These are phyloP conservation scores for Dictyophora rubrovolvata DNA, from an alignment of 768 basidiomycete species.

Conservation along the genomic window DNA sequence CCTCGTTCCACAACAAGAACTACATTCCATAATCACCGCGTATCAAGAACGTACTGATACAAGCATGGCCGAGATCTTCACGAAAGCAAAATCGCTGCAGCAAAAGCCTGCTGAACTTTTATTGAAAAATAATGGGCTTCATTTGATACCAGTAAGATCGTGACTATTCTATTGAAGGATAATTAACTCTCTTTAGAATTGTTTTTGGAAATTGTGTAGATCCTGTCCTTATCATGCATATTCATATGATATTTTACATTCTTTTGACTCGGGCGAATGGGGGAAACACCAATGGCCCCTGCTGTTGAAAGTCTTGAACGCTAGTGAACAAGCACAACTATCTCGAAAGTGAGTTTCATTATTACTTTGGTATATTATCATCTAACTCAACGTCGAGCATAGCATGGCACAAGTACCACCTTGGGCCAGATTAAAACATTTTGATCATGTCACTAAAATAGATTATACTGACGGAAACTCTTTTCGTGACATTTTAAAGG, in stretches of 20 bases:
- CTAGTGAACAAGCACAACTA: conserved; percentile 10
- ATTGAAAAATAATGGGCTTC: conserved; percentile 18
- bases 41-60: conserved; percentile 14
- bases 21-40: conserved; percentile 12
- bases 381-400: neutral
- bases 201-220: conserved; percentile 20
- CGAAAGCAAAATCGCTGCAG: conserved; percentile 8
- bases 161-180: neutral
- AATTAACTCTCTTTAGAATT: conserved; percentile 16
- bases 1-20: conserved; percentile 16
- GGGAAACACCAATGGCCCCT: conserved; percentile 19
- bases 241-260: conserved; percentile 23
- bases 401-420: conserved; percentile 21
- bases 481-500: conserved; percentile 22
- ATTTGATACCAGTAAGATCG: conserved; percentile 15
- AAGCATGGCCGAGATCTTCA: conserved; percentile 15
- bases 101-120: conserved; percentile 16
- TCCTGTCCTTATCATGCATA: conserved; percentile 17
- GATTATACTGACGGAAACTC: conserved; percentile 22
- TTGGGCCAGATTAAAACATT: conserved; percentile 23
- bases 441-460: conserved; percentile 20
- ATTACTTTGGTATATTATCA: neutral
- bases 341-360: conserved; percentile 12
- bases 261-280: conserved; percentile 20
- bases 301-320: conserved; percentile 12